Conservation (phyloP, 202 grass and related monocot genomes). For the Setaria viridis region DNA sequence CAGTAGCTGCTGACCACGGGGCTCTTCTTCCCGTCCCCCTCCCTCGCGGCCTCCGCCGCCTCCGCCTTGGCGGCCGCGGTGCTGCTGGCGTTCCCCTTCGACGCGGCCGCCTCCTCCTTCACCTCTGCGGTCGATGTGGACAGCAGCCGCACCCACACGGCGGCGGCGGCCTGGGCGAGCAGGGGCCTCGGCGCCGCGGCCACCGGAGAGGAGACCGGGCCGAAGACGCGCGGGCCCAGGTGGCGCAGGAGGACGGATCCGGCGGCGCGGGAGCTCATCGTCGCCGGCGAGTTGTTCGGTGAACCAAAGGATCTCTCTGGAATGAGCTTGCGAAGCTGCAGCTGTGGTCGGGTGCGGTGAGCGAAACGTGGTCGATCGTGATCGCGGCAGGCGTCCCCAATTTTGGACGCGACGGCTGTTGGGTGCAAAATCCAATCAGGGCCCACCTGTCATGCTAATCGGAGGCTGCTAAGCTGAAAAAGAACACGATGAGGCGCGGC, state of each 20-base stretch:
- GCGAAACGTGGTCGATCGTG: background rate
- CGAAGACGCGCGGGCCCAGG: constrained; percentile 45
- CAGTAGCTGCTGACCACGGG: constrained; percentile 68
- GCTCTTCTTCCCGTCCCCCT: constrained; percentile 22
- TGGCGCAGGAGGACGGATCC: constrained; percentile 62
- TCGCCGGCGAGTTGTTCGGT: constrained; percentile 2
- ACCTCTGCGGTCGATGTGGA: constrained; percentile 54
- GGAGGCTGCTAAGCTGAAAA: background rate
- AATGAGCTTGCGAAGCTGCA: background rate
- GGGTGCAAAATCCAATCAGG: background rate
- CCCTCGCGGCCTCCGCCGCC: constrained; percentile 13
- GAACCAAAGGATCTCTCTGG: background rate
- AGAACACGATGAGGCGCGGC: background rate
- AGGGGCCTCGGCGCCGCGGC: constrained; percentile 8
- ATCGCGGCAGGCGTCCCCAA: background rate
- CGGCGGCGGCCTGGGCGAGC: background rate
- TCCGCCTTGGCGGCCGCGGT: constrained; percentile 44
- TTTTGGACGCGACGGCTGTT: background rate
- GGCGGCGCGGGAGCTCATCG: constrained; percentile 60
- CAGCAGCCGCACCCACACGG: constrained; percentile 49
- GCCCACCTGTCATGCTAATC: background rate
- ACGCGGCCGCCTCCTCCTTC: constrained; percentile 32
- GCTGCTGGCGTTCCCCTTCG: constrained; percentile 35
- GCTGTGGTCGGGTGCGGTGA: background rate
- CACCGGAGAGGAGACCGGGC: background rate